These are phyloP conservation scores for Blepharisma undulans DNA, from an alignment of 169 alveolate species.

Conservation along the genomic window DNA sequence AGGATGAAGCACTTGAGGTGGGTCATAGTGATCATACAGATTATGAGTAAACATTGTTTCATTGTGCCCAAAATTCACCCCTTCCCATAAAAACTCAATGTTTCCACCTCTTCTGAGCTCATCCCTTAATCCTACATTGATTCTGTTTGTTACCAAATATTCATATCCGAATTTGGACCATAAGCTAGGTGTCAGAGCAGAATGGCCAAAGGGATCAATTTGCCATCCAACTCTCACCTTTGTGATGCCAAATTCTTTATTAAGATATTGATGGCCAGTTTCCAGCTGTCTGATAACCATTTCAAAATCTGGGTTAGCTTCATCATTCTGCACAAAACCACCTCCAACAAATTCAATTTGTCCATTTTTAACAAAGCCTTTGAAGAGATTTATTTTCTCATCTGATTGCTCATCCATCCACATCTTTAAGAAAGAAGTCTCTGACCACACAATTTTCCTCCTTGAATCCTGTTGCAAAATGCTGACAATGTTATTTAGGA, in stretches of 20 bases:
- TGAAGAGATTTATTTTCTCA: conserved; percentile 44
- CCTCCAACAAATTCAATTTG: conserved; percentile 88
- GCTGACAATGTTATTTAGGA: conserved; percentile 60
- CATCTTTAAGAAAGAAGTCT: conserved; percentile 77
- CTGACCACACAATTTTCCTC: conserved; percentile 80
- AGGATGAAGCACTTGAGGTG: conserved; percentile 4
- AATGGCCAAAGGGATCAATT: conserved; percentile 90
- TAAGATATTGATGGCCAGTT: conserved; percentile 69
- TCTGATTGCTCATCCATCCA: conserved; percentile 79
- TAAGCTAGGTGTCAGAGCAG: conserved; percentile 63
- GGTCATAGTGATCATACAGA: conserved; percentile 18
- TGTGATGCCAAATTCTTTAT: conserved; percentile 60
- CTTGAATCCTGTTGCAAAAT: conserved; percentile 58
- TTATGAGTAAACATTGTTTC: conserved; percentile 1
- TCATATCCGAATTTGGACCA: conserved; percentile 77
- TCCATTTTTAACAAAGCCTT: conserved; percentile 48
- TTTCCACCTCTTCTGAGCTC: conserved; percentile 48
- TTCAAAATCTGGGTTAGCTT: conserved; percentile 81
- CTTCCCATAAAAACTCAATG: conserved; percentile 77
- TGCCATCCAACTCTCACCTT: conserved; percentile 86
- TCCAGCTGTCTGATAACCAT: conserved; percentile 69
- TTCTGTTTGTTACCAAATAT: not conserved
- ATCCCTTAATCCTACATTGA: conserved; percentile 66
- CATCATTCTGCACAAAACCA: conserved; percentile 89
- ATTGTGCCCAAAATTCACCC: not conserved